Base-by-base conservation (phyloP, 805 yeast genomes). In the Kluyveromyces lactis region DNA sequence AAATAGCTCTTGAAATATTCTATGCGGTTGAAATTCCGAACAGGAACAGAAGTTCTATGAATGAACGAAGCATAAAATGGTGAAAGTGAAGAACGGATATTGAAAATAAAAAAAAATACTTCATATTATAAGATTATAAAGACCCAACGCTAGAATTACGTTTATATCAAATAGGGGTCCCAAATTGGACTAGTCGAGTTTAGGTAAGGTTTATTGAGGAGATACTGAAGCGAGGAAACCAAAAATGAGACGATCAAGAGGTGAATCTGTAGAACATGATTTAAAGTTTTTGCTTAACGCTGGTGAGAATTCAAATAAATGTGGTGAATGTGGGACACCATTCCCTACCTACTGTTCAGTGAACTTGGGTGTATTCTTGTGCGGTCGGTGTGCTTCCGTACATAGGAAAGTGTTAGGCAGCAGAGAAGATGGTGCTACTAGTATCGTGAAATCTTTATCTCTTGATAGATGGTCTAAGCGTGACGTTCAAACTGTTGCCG, bases 371-470 rank as follows among this genome's bases (percentile, higher is more conserved):
- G 63, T 84, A 4, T 78, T 86, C 43, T 64, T 86, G 13, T 86
- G 95, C 64, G 92, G 92, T 12, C 66, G 92, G 47, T 86, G 95
- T 69, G 90, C 94, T 7, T 76, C 85, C 3, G 69, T 79, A 26
- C 95, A 86, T 59, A 67, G 86, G 44, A 72, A 73, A 41, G 44
- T 55, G 12, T 65, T 84, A 31, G 84, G 86, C 0, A 50, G 68
- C 2, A 45, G 59, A 18, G 53, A 49, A 23, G 62, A 57, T 33
- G 51, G 39, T 8, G 77, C 76, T 30, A 60, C 79, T 10, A 79
- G 89, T 4, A 62, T 67, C 37, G 85, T 84, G 6, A 83, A 82
- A 51, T 80, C 89, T 0, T 63, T 86, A 39, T 77, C 87, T 4
- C 66, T 81, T 55, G 95, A 86, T 49, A 60, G 66, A 3, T 86